phyloP scores from a whole-genome alignment of 305 asterid genomes.

The Solanum hybrid region DNA sequence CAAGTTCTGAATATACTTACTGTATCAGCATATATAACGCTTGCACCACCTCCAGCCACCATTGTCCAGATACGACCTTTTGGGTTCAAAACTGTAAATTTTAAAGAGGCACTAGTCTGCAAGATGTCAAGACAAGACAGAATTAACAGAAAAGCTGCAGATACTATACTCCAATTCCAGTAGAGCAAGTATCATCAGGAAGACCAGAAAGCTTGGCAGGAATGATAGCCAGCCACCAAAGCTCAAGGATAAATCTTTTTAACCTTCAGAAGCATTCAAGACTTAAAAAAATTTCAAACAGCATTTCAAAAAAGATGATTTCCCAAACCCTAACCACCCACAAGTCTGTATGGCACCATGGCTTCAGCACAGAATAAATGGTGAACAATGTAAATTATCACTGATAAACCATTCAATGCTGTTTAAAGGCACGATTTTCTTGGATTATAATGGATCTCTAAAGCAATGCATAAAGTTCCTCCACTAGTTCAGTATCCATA shows the following conservation, averaged over 20 bases:
- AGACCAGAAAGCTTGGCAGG: neutral
- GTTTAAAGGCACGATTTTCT: neutral
- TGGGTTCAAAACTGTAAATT: conserved; percentile 82
- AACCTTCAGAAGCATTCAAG: neutral
- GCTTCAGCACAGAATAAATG: neutral
- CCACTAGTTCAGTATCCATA: neutral
- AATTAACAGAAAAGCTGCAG: neutral
- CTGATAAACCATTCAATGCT: neutral
- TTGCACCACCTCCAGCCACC: conserved; percentile 98
- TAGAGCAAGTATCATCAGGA: neutral
- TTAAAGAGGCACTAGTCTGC: conserved; percentile 92
- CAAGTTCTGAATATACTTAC: conserved; percentile 31
- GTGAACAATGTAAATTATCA: neutral
- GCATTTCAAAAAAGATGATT: neutral
- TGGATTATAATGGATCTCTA: neutral
- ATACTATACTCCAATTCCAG: neutral
- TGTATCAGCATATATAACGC: conserved; percentile 91
- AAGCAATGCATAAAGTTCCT: neutral
- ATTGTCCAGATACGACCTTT: conserved; percentile 97
- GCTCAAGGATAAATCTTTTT: neutral
- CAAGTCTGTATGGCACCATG: neutral
- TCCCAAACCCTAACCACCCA: neutral
- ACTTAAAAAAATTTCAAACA: neutral
- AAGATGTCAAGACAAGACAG: neutral
- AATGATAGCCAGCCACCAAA: neutral